A percentile compares a stretch with the other conserved stretches of the same genome.
phyloP scores from a whole-genome alignment of 306 rosid species.

The Rosa rugosa region DNA sequence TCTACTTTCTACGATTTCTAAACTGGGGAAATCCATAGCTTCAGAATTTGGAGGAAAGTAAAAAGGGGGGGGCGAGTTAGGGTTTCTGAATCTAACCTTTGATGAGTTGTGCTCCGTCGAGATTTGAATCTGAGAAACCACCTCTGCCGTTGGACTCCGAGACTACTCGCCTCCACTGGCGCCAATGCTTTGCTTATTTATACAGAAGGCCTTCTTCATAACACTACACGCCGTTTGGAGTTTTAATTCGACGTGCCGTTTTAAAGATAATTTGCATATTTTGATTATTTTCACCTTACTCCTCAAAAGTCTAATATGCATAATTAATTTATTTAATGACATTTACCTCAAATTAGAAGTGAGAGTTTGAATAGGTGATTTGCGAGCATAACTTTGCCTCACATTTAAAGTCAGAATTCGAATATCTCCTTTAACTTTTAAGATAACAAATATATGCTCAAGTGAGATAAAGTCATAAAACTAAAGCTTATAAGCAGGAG shows the following conservation, averaged over 20 bases:
- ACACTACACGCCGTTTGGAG: no score
- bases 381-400: not conserved
- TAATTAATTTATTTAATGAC: no score
- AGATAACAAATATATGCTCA: no score
- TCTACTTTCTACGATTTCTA: not conserved
- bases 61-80: not conserved
- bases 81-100: not conserved
- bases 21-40: not conserved
- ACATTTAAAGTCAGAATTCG: not conserved
- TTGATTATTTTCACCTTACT: no score
- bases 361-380: no score
- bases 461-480: no score
- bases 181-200: conserved; percentile 7
- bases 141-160: conserved; percentile 1
- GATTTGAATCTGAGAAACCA: not conserved
- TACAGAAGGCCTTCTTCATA: not conserved
- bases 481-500: no score
- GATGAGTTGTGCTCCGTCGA: not conserved
- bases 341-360: no score
- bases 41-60: conserved; percentile 5
- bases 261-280: no score
- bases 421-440: no score
- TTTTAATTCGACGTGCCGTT: not conserved
- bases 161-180: not conserved
- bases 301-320: no score